Evolutionary conservation across 805 yeast species (phyloP), one percentile per base, ranked within the genome.

Genomic region (Ogataea henricii): DNA sequence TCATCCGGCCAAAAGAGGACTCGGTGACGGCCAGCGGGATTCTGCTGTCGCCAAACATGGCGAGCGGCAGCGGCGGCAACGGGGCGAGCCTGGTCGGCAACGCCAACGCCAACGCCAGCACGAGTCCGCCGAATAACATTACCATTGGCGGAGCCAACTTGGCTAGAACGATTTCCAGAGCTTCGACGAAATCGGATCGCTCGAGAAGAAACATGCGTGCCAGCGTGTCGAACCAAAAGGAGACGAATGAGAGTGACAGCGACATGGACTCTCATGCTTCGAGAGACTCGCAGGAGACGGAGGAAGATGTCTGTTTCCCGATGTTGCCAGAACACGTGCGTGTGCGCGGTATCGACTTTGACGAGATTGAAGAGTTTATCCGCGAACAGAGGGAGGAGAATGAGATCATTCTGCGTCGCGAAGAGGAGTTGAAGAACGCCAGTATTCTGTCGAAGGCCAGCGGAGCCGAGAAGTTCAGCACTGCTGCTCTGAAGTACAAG

Each of bases 261-360:
- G 92, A 86, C 54, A 77, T 76, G 17, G 85, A 79, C 56, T 85
- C 91, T 1, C 87, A 81, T 56, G 87, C 83, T 1, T 85, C 92
- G 8, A 74, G 89, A 54, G 81, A 83, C 16, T 83, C 91, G 3
- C 96, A 88, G 57, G 97, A 90, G 62, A 89, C 96, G 0, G 98
- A 92, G 61, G 97, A 89, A 63, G 98, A 92, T 77, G 99, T 92
- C 38, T 92, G 98, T 73, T 91, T 91, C 68, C 98, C 98, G 2
- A 85, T 89, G 89, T 71, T 82, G 42, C 83, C 87, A 3, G 85
- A 85, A 51, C 81, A 77, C 47, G 72, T 74, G 12, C 72, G 80
- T 43, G 56, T 66, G 6, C 83, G 82, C 51, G 97, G 96, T 14
- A 88, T 94, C 56, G 96, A 92, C 67, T 89, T 92, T 60, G 89